Evolutionary conservation across 345 rosid genomes (phyloP), one percentile per base, ranked within the genome.

Genomic region (Citrus maxima): DNA sequence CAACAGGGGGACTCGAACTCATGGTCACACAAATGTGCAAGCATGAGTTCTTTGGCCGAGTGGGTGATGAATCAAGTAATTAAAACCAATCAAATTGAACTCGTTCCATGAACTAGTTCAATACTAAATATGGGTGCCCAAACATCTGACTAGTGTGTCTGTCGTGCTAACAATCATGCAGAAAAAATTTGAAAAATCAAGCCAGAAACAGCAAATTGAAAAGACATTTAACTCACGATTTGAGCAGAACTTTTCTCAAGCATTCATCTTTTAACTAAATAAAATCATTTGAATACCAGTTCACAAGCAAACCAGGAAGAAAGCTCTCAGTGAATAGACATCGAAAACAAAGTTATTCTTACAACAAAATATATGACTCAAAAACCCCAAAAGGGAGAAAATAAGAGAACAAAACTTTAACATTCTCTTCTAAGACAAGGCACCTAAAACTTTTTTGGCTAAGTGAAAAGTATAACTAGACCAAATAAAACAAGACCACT

Each of bases 391-490:
- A 60, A 37, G 7, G 54, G 56, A 7, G 18, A 8, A 18, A 30
- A 73, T 2, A n/a, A 34, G 55, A 54, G 34, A 32, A 30, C 19
- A 0, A 55, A 55, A 54, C 61, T 40, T 71, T 22, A 32, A 22
- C 46, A 74, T 61, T 37, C 38, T 61, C 25, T 40, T 74, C 56
- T 37, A 35, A 58, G 7, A 7, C 55, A 25, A 60, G 1, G 30
- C 28, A 58, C 64, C 76, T 73, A 74, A 24, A n/a, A 61, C 68
- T 25, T 25, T 60, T 32, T 73, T 38, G 30, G 67, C 77, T n/a
- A n/a, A 62, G 61, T 60, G 16, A 37, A 25, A 60, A 73, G 38
- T 21, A 60, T 59, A 10, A 46, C 16, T 14, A 34, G 77, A 73
- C 67, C 56, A 73, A 60, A 25, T 56, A 55, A 74, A 6, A 60